Percentiles rank a stretch among this genome's conserved stretches.
These are phyloP conservation scores for Talaromyces piceae DNA, from an alignment of 2,329 filamentous ascomycete species.

Conservation along the genomic window DNA sequence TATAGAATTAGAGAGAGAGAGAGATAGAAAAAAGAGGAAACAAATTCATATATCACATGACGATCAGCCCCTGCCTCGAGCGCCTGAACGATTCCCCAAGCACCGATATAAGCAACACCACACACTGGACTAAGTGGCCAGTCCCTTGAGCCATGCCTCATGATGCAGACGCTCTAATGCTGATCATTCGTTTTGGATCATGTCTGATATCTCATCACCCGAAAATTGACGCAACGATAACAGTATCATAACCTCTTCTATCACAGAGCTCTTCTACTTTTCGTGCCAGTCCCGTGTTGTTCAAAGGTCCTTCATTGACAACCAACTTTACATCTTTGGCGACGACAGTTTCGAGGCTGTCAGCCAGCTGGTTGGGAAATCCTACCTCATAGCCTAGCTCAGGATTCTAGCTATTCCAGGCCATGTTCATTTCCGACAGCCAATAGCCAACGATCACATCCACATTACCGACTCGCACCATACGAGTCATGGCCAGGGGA, in stretches of 20 bases:
- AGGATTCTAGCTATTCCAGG: constrained; percentile 17
- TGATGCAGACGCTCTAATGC: background rate
- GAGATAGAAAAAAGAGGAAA: no score
- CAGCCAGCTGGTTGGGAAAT: constrained; percentile 14
- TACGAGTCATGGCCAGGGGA: constrained; percentile 1
- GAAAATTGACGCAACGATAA: background rate
- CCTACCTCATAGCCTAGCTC: constrained; percentile 18
- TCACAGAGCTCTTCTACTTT: constrained; percentile 3
- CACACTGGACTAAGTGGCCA: constrained; percentile 4
- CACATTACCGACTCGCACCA: constrained; percentile 2
- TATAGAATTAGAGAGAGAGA: no score
- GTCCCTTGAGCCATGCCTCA: background rate
- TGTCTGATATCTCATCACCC: background rate
- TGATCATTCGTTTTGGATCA: background rate
- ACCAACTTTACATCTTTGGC: constrained; percentile 13
- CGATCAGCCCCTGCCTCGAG: constrained; percentile 21
- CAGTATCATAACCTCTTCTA: background rate
- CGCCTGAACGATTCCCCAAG: constrained; percentile 20
- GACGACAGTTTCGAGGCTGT: constrained; percentile 2
- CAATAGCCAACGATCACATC: constrained; percentile 38
- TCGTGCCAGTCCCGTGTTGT: background rate
- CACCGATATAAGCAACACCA: constrained; percentile 9
- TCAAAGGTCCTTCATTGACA: constrained; percentile 11
- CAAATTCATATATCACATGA: no score
- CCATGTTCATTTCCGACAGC: constrained; percentile 29